Evolutionary conservation across 768 basidiomycete genomes (phyloP).

Genomic region (Podaxis mareebaensis): DNA sequence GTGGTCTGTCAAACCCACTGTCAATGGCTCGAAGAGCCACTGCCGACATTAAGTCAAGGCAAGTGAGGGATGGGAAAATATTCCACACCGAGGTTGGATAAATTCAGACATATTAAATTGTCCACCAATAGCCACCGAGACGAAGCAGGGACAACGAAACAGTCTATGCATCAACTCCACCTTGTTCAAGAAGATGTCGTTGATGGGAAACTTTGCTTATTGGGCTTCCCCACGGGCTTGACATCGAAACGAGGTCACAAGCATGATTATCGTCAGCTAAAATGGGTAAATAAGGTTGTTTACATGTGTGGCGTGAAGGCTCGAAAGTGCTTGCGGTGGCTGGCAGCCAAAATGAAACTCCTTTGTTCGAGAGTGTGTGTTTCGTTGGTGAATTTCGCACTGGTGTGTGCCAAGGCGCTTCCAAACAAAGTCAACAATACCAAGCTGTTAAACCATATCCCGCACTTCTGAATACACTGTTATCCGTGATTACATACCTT

Average conservation of each 20-base stretch:
- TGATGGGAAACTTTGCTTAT: neutral
- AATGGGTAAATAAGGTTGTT: neutral
- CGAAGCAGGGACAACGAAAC: neutral
- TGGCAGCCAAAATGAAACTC: no score
- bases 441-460: no score
- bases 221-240: no score
- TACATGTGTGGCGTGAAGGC: neutral
- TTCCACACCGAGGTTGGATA: neutral
- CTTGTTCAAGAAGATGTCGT: neutral
- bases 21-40: neutral
- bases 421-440: no score
- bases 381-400: no score
- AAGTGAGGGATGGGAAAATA: conserved; percentile 6
- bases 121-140: neutral
- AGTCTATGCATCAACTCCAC: neutral
- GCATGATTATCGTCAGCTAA: no score
- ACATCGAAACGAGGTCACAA: no score
- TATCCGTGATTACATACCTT: no score
- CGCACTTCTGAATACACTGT: no score
- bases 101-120: conserved; percentile 7
- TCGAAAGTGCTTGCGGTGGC: neutral
- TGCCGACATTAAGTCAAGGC: conserved; percentile 7
- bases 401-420: no score
- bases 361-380: no score
- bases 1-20: neutral